phyloP scores from a whole-genome alignment of 164 flowering plant species.

The Annona squamosa region DNA sequence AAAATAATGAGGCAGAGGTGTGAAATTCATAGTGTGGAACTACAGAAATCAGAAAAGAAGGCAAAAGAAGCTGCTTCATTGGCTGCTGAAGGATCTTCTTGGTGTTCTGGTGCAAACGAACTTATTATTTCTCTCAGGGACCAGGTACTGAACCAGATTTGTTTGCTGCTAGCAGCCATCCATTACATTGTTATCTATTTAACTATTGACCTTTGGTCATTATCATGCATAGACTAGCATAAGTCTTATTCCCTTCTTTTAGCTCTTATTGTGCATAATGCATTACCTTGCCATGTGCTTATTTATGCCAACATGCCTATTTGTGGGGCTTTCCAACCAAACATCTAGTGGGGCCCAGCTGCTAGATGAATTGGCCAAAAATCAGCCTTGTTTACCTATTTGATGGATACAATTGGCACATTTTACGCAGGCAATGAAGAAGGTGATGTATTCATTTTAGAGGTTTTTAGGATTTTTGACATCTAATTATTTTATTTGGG shows the following conservation, averaged over 20 bases:
- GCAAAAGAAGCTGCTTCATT: conserved; percentile 36
- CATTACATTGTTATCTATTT: not conserved
- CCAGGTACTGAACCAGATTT: conserved; percentile 39
- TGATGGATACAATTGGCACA: not conserved
- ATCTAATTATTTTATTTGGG: too few species aligned
- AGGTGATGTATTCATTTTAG: too few species aligned
- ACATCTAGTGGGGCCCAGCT: not conserved
- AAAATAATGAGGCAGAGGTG: conserved; percentile 52
- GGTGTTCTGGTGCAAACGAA: conserved; percentile 38
- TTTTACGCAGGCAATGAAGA: too few species aligned
- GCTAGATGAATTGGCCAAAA: not conserved
- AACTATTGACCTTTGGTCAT: not conserved
- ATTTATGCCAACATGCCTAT: not conserved
- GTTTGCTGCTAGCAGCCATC: not conserved
- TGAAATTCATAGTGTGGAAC: conserved; percentile 52
- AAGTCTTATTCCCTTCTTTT: not conserved
- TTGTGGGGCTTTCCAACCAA: not conserved
- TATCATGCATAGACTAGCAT: not conserved
- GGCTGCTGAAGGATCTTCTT: conserved; percentile 49
- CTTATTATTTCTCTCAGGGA: conserved; percentile 36
- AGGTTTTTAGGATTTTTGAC: too few species aligned
- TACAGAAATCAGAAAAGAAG: conserved; percentile 37
- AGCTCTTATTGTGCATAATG: too few species aligned
- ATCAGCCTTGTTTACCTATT: not conserved
- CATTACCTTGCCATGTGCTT: not conserved